phyloP scores from a whole-genome alignment of 1,284 basidiomycete species.

The Pulchroboletus neoregius region DNA sequence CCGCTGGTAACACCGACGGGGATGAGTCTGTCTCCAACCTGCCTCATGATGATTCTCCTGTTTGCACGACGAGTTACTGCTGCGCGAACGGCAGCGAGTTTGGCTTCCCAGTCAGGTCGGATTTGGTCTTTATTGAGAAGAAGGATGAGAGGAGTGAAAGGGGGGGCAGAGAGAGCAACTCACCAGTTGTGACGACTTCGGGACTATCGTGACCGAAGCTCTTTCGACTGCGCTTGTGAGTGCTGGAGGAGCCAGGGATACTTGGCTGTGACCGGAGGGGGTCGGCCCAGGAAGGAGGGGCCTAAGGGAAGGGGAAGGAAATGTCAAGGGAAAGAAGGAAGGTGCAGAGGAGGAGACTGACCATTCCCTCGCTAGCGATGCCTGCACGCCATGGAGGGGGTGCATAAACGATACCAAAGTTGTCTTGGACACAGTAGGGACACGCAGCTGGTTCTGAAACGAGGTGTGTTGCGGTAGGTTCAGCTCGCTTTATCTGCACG shows the following conservation, averaged over 20 bases:
- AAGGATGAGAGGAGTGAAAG: constrained; percentile 9
- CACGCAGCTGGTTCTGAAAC: constrained; percentile 94
- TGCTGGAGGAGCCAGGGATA: constrained; percentile 34
- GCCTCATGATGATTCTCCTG: constrained; percentile 95
- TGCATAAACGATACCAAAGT: constrained; percentile 92
- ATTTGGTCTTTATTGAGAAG: constrained; percentile 67
- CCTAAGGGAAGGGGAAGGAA: constrained; percentile 21
- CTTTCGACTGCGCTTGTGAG: constrained; percentile 74
- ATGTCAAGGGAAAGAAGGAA: constrained; percentile 7
- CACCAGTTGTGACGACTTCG: constrained; percentile 89
- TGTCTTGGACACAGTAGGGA: constrained; percentile 95
- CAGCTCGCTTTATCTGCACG: constrained; percentile 95
- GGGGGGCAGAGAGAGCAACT: constrained; percentile 11
- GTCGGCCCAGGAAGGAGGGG: constrained; percentile 47
- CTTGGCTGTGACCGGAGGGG: constrained; percentile 44
- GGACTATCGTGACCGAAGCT: constrained; percentile 72
- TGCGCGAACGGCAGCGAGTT: constrained; percentile 84
- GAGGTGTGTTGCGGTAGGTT: constrained; percentile 89
- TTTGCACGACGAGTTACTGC: constrained; percentile 88
- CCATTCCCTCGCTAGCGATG: constrained; percentile 64
- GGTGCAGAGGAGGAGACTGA: constrained; percentile 34
- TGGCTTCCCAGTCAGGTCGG: constrained; percentile 92
- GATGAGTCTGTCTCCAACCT: constrained; percentile 94
- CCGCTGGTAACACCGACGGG: constrained; percentile 92
- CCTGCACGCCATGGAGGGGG: constrained; percentile 79